Conservation (phyloP, 768 basidiomycete genomes). For the Glaciozyma martinii region DNA sequence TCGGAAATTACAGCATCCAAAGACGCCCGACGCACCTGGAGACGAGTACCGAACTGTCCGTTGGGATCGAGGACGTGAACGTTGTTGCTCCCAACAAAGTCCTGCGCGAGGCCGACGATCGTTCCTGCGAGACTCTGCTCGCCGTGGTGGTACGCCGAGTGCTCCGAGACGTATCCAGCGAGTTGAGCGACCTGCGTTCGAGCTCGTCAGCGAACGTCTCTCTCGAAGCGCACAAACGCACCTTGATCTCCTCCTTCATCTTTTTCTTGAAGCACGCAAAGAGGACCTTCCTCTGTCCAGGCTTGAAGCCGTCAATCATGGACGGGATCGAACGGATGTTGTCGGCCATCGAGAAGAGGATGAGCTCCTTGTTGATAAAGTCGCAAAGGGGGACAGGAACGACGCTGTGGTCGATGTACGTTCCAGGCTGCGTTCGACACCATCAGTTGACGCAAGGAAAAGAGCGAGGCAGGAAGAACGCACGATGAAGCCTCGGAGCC, state of each 20-base stretch:
- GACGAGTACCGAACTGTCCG: conserved; percentile 91
- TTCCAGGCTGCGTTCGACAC: conserved; percentile 60
- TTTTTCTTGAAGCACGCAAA: conserved; percentile 96
- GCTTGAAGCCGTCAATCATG: conserved; percentile 86
- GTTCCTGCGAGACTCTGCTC: conserved; percentile 77
- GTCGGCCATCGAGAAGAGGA: conserved; percentile 98
- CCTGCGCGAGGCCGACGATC: conserved; percentile 87
- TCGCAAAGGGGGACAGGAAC: conserved; percentile 79
- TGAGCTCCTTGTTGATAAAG: conserved; percentile 96
- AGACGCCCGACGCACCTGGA: conserved; percentile 34
- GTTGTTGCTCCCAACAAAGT: conserved; percentile 93
- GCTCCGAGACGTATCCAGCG: conserved; percentile 86
- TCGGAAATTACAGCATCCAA: neutral
- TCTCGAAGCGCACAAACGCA: conserved; percentile 32
- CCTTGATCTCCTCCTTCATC: conserved; percentile 83
- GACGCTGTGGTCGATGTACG: conserved; percentile 79
- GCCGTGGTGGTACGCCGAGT: conserved; percentile 94
- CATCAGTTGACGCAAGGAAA: neutral
- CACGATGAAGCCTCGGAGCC: conserved; percentile 87
- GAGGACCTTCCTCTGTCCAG: conserved; percentile 92
- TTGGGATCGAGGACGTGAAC: conserved; percentile 75
- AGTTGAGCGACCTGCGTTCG: conserved; percentile 71
- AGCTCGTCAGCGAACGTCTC: neutral
- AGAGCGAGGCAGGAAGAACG: conserved; percentile 9
- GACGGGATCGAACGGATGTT: conserved; percentile 97